A percentile compares a stretch with the other conserved stretches of the same genome.
Evolutionary conservation across 2,329 filamentous ascomycete species (phyloP).

Genomic region (Alternaria triticina): DNA sequence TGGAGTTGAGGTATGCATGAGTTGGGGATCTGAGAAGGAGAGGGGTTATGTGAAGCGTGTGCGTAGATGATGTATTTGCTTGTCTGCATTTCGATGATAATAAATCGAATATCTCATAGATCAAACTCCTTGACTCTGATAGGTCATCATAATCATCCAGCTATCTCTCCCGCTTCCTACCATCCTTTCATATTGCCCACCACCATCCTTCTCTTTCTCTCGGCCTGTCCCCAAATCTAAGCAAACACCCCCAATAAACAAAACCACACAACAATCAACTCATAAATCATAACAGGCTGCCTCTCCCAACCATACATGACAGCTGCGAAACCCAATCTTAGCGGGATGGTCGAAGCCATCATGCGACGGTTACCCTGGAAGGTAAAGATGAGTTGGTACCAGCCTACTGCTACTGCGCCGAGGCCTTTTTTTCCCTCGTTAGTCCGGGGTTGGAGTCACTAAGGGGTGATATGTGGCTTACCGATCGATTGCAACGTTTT

Average conservation of each 20-base stretch:
- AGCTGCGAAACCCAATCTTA: slow-evolving; percentile 8
- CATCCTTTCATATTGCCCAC: too few species aligned
- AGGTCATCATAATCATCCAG: too few species aligned
- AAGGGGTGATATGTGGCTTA: background rate
- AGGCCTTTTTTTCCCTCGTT: slow-evolving; percentile 8
- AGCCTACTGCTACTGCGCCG: slow-evolving; percentile 15
- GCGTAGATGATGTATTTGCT: too few species aligned
- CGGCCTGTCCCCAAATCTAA: background rate
- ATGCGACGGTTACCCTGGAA: slow-evolving; percentile 11
- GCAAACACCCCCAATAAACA: slow-evolving; percentile 3
- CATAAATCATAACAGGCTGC: slow-evolving; percentile 4
- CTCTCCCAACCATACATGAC: slow-evolving; percentile 2
- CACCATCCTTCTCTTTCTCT: too few species aligned
- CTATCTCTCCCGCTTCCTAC: too few species aligned
- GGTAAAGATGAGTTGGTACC: slow-evolving; percentile 20
- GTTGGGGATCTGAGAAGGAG: too few species aligned
- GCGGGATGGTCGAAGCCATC: slow-evolving; percentile 12
- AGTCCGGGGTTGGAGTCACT: background rate
- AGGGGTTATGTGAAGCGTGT: too few species aligned
- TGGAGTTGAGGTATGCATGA: slow-evolving; percentile 20
- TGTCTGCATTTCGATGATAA: background rate
- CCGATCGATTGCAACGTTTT: slow-evolving; percentile 3
- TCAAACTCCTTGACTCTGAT: background rate
- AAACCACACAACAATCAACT: slow-evolving; percentile 8
- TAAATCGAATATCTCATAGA: background rate